Percentiles rank a stretch among this genome's conserved stretches.
Conservation (phyloP, 2,329 filamentous ascomycete genomes). For the Westerdykella sp. region DNA sequence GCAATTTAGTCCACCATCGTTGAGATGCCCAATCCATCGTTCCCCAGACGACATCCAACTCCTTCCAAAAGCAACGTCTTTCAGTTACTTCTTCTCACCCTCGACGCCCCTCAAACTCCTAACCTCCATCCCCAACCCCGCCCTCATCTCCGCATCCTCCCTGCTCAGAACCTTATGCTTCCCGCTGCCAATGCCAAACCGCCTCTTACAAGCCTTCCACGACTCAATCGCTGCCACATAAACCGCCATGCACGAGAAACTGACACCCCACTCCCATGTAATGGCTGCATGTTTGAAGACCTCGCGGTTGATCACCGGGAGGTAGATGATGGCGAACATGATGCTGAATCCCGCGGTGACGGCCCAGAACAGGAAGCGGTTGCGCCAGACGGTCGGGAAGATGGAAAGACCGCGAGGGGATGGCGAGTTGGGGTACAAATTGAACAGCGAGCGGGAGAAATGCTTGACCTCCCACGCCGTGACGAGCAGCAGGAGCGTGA, state of each 20-base stretch:
- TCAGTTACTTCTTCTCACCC: too few relatives aligned
- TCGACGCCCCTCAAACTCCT: too few relatives aligned
- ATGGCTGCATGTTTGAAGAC: conserved; percentile 43
- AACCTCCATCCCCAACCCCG: conserved; percentile 10
- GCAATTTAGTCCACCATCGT: too few relatives aligned
- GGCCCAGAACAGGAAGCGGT: conserved; percentile 42
- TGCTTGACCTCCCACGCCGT: conserved; percentile 47
- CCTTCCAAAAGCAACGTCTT: too few relatives aligned
- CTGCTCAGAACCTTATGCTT: conserved; percentile 24
- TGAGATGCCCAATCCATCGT: too few relatives aligned
- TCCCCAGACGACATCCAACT: too few relatives aligned
- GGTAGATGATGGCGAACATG: conserved; percentile 43
- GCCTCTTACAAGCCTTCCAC: conserved; percentile 43
- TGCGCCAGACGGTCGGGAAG: conserved; percentile 38
- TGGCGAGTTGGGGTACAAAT: conserved; percentile 37
- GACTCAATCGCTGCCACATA: conserved; percentile 40
- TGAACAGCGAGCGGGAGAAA: conserved; percentile 41
- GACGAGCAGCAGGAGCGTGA: conserved; percentile 41
- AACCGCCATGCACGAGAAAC: conserved; percentile 36
- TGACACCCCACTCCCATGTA: conserved; percentile 44
- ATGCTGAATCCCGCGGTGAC: conserved; percentile 38
- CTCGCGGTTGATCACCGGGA: conserved; percentile 41
- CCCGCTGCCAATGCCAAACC: conserved; percentile 31
- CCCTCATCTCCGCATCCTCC: conserved; percentile 34
- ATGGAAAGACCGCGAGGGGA: conserved; percentile 26